Percentiles rank a stretch among this genome's conserved stretches.
phyloP scores from a whole-genome alignment of 495 filamentous ascomycete genomes.

The Neurospora intermedia region DNA sequence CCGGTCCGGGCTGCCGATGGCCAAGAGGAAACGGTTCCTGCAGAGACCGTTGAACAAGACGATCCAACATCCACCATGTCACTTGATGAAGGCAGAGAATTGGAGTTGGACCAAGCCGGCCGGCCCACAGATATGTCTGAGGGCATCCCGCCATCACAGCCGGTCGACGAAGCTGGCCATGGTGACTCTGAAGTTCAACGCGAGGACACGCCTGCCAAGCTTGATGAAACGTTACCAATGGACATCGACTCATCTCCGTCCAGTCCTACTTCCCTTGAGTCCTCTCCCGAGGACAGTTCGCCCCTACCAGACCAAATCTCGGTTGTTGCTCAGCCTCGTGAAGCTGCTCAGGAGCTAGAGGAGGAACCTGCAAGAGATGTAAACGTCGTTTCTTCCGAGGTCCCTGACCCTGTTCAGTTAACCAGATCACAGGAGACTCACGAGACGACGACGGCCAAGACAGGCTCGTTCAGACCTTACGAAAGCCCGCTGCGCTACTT shows the following conservation, averaged over 20 bases:
- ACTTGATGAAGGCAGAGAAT: not conserved
- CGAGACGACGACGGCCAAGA: not conserved
- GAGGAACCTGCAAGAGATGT: conserved; percentile 23
- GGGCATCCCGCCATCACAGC: not conserved
- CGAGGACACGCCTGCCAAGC: not conserved
- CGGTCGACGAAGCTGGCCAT: not conserved
- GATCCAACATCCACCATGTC: not conserved
- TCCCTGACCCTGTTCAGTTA: conserved; percentile 1
- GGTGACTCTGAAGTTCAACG: not conserved
- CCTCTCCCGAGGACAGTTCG: conserved; percentile 10
- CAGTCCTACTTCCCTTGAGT: conserved; percentile 13
- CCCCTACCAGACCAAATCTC: conserved; percentile 18
- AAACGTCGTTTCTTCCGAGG: conserved; percentile 18
- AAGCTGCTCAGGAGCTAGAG: conserved; percentile 18
- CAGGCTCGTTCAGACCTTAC: conserved; percentile 54
- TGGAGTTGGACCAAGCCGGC: not conserved
- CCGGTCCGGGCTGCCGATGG: not conserved
- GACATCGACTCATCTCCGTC: conserved; percentile 17
- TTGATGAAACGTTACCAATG: conserved; percentile 18
- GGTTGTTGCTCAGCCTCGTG: conserved; percentile 13
- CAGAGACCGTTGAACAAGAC: not conserved
- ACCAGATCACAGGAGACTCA: conserved; percentile 8
- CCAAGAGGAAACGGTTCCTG: not conserved
- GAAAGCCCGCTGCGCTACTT: conserved; percentile 73
- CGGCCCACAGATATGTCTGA: not conserved